A percentile compares a stretch with the other conserved stretches of the same genome.
Evolutionary conservation across 2,329 filamentous ascomycete species (phyloP).

Genomic region (Pyricularia grisea): DNA sequence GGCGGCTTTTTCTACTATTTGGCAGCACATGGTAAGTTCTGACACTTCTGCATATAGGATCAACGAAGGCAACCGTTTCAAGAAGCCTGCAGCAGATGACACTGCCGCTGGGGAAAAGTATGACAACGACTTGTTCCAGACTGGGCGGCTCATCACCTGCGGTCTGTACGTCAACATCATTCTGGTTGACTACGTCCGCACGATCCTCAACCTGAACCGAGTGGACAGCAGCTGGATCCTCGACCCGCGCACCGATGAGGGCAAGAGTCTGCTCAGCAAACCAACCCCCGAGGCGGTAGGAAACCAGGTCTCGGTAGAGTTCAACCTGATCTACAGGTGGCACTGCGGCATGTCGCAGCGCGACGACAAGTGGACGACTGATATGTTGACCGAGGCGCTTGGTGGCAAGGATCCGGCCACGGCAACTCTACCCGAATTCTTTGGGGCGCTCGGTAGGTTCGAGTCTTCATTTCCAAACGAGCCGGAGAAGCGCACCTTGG

Average conservation of each 20-base stretch:
- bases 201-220: slow-evolving; percentile 27
- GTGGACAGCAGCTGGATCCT: slow-evolving; percentile 18
- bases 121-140: slow-evolving; percentile 30
- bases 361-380: slow-evolving; percentile 34
- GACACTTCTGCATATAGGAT: slow-evolving; percentile 34
- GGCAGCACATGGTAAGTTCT: slow-evolving; percentile 31
- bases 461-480: slow-evolving; percentile 36
- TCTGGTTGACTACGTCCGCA: slow-evolving; percentile 28
- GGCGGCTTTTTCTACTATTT: neutral
- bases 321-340: slow-evolving; percentile 44
- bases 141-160: slow-evolving; percentile 34
- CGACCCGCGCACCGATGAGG: slow-evolving; percentile 18
- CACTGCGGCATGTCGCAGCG: slow-evolving; percentile 30
- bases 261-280: slow-evolving; percentile 14
- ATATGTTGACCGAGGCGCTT: slow-evolving; percentile 23
- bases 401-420: slow-evolving; percentile 30
- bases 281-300: slow-evolving; percentile 29
- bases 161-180: slow-evolving; percentile 46
- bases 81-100: slow-evolving; percentile 24
- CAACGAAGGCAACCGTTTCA: slow-evolving; percentile 57
- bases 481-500: slow-evolving; percentile 43
- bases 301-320: slow-evolving; percentile 41
- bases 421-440: slow-evolving; percentile 35
- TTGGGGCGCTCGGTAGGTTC: slow-evolving; percentile 35
- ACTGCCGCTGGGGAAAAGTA: slow-evolving; percentile 23